phyloP scores from a whole-genome alignment of 176 grass and related monocot genomes.

The Poa annua region DNA sequence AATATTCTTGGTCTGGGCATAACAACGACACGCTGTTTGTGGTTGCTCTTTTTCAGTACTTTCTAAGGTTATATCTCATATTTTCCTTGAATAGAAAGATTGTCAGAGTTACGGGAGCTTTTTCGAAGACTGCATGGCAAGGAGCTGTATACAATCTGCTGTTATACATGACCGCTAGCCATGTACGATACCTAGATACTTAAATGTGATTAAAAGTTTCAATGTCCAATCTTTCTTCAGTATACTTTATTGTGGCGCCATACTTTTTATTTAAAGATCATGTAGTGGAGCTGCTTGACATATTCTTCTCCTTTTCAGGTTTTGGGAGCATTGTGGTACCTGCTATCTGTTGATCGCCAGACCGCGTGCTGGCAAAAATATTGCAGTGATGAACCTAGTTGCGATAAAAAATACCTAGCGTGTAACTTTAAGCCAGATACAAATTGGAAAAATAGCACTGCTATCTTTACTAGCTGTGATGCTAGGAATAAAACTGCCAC shows the following conservation, averaged over 20 bases:
- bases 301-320: slow-evolving; percentile 59
- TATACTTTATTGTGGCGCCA: background rate
- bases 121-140: slow-evolving; percentile 90
- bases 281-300: slow-evolving; percentile 17
- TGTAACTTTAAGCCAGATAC: slow-evolving; percentile 38
- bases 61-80: slow-evolving; percentile 90
- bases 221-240: background rate
- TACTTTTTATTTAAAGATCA: slow-evolving; percentile 19
- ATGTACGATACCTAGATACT: slow-evolving; percentile 66
- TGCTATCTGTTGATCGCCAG: slow-evolving; percentile 80
- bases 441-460: slow-evolving; percentile 37
- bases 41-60: slow-evolving; percentile 75
- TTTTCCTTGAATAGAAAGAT: slow-evolving; percentile 83
- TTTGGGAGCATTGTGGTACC: slow-evolving; percentile 91
- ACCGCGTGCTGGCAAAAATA: slow-evolving; percentile 75
- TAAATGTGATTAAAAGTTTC: slow-evolving; percentile 11
- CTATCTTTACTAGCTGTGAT: slow-evolving; percentile 61
- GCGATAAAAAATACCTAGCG: slow-evolving; percentile 52
- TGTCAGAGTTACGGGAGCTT: slow-evolving; percentile 70
- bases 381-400: slow-evolving; percentile 45
- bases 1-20: slow-evolving; percentile 71
- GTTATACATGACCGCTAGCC: slow-evolving; percentile 97
- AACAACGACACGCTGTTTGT: slow-evolving; percentile 75
- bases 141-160: slow-evolving; percentile 93
- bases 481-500: background rate